Base-by-base conservation (phyloP, 345 rosid genomes). In the Cardiospermum halicacabum region DNA sequence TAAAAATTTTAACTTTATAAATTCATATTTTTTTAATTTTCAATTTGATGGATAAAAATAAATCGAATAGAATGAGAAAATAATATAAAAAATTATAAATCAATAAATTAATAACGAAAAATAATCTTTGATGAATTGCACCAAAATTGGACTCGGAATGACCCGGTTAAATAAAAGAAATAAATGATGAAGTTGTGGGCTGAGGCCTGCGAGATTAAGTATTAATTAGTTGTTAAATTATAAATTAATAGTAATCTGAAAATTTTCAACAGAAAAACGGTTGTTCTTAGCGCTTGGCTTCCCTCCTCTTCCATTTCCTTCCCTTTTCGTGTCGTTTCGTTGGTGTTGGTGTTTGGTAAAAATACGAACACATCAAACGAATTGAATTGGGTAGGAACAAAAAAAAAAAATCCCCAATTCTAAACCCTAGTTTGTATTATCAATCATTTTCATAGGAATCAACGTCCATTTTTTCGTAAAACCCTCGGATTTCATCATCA, bases 211-310 rank as follows among this genome's bases (percentile, higher is more conserved):
- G n/a, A n/a, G n/a, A n/a, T n/a, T n/a, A n/a, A n/a, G n/a, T n/a
- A n/a, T 34, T 57, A 28, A 22, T 26, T 37, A 36, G n/a, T 27
- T n/a, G 43, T 48, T 31, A 6, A 24, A 11, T 59, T 60, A n/a
- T n/a, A 60, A 60, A 15, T 40, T 60, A 27, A 0, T 60, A 19
- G 15, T 11, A 39, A 27, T 39, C 50, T 53, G 67, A 60, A 65
- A 36, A 37, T 11, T 75, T 42, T 73, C 15, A 55, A 56, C 83
- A 26, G 69, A 45, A 70, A 69, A 73, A 68, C 60, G 67, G 58
- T 62, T 65, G 58, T 65, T n/a, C n/a, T n/a, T n/a, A n/a, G n/a
- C n/a, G n/a, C n/a, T n/a, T n/a, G n/a, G n/a, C n/a, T n/a, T n/a
- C n/a, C n/a, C n/a, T n/a, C n/a, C n/a, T n/a, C 48, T 31, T 16